phyloP scores from a whole-genome alignment of 345 rosid genomes.

The Eucalyptus pauciflora region DNA sequence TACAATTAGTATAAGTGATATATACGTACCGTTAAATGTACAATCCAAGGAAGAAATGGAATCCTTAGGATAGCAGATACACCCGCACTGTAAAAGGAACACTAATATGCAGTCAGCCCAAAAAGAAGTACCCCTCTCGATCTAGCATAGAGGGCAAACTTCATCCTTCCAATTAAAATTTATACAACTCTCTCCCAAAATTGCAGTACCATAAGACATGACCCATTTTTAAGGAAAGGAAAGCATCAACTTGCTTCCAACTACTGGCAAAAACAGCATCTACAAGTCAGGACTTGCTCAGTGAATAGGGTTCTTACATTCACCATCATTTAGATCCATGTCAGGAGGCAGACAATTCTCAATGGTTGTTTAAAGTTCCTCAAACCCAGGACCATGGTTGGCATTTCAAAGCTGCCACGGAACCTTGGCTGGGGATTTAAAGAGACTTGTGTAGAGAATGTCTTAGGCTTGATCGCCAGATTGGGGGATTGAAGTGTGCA shows the following conservation, averaged over 20 bases:
- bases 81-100: neutral
- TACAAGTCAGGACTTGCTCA: neutral
- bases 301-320: neutral
- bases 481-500: slow-evolving; percentile 40
- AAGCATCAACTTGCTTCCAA: neutral
- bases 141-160: neutral
- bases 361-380: slow-evolving; percentile 17
- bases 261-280: neutral
- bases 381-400: slow-evolving; percentile 15
- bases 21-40: neutral
- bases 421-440: slow-evolving; percentile 23
- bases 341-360: slow-evolving; percentile 34
- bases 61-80: too few species aligned
- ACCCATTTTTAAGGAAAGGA: neutral
- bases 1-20: neutral
- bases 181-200: neutral
- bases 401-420: slow-evolving; percentile 26
- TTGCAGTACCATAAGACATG: neutral
- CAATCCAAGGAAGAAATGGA: too few species aligned
- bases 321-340: slow-evolving; percentile 17
- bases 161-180: neutral
- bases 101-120: neutral
- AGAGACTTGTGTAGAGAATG: slow-evolving; percentile 34
- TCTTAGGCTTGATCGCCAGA: slow-evolving; percentile 29
- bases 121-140: neutral